phyloP scores from a whole-genome alignment of 352 stramenopile species.

The Pythium pyrilobum region DNA sequence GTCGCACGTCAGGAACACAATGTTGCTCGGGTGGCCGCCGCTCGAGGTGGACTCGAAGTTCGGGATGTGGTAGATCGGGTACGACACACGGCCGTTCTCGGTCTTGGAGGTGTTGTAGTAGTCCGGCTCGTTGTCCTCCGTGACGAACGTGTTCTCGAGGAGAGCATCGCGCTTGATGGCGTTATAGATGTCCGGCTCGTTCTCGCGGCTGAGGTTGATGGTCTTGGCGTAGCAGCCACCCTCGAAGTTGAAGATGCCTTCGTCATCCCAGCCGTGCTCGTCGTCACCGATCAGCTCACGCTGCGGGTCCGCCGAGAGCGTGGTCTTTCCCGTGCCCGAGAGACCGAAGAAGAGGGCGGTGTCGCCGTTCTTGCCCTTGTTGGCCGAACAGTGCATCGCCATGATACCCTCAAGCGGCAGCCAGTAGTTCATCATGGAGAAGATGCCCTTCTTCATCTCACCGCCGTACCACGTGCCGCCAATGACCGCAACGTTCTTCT shows the following conservation, averaged over 20 bases:
- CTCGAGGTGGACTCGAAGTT: slow-evolving; percentile 38
- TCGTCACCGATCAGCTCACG: slow-evolving; percentile 94
- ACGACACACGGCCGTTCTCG: slow-evolving; percentile 50
- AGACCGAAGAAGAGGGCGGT: slow-evolving; percentile 51
- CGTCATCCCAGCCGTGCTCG: slow-evolving; percentile 53
- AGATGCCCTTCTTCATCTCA: slow-evolving; percentile 75
- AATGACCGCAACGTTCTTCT: slow-evolving; percentile 57
- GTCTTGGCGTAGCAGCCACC: slow-evolving; percentile 97
- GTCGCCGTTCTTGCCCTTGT: slow-evolving; percentile 42
- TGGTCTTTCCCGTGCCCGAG: slow-evolving; percentile 91
- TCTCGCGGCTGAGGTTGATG: slow-evolving; percentile 90
- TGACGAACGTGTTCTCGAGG: slow-evolving; percentile 52
- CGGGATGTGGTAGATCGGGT: slow-evolving; percentile 54
- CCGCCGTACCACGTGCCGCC: slow-evolving; percentile 60
- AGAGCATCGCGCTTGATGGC: slow-evolving; percentile 40
- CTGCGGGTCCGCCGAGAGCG: slow-evolving; percentile 81
- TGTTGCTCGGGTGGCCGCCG: slow-evolving; percentile 65
- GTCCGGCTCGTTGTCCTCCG: slow-evolving; percentile 35
- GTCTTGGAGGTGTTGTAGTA: slow-evolving; percentile 58
- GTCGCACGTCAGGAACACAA: slow-evolving; percentile 96
- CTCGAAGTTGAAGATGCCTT: slow-evolving; percentile 97
- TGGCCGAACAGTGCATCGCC: slow-evolving; percentile 56
- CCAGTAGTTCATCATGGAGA: slow-evolving; percentile 71
- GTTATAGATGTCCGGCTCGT: slow-evolving; percentile 94
- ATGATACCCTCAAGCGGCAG: slow-evolving; percentile 53